These are phyloP conservation scores for Pythium utonaiense DNA, from an alignment of 352 stramenopile species.

Conservation along the genomic window DNA sequence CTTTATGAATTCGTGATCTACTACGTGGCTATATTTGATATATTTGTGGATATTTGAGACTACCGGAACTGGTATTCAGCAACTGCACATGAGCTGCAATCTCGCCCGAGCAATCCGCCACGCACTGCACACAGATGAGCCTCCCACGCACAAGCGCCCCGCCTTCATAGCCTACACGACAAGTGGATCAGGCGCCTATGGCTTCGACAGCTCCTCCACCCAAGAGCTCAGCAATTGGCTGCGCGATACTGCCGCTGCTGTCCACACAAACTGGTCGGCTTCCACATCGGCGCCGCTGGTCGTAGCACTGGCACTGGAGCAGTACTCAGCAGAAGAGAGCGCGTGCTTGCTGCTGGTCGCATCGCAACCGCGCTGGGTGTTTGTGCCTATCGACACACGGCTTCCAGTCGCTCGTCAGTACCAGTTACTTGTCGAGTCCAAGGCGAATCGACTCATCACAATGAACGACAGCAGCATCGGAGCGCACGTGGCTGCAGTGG, in stretches of 20 bases:
- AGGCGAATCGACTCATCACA: conserved; percentile 33
- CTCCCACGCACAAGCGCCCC: no score
- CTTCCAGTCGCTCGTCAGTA: conserved; percentile 30
- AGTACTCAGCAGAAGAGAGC: conserved; percentile 50
- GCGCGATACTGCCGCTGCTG: not conserved
- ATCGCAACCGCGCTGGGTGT: conserved; percentile 29
- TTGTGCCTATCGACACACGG: conserved; percentile 43
- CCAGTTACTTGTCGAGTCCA: conserved; percentile 22
- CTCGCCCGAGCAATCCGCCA: no score
- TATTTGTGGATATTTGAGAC: no score
- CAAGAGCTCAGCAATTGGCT: not conserved
- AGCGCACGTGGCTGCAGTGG: not conserved
- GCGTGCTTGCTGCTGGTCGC: conserved; percentile 35
- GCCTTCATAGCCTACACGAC: no score
- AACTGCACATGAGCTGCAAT: no score
- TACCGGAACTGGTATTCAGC: no score
- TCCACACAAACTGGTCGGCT: not conserved
- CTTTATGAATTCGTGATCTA: no score
- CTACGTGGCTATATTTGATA: no score
- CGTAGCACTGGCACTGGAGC: conserved; percentile 37
- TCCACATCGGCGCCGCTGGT: not conserved
- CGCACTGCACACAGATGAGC: no score
- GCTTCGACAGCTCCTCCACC: not conserved
- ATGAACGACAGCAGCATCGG: not conserved
- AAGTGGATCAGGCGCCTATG: no score